Evolutionary conservation across 2,329 filamentous ascomycete genomes (phyloP).

Genomic region (Fusarium haematococcum): DNA sequence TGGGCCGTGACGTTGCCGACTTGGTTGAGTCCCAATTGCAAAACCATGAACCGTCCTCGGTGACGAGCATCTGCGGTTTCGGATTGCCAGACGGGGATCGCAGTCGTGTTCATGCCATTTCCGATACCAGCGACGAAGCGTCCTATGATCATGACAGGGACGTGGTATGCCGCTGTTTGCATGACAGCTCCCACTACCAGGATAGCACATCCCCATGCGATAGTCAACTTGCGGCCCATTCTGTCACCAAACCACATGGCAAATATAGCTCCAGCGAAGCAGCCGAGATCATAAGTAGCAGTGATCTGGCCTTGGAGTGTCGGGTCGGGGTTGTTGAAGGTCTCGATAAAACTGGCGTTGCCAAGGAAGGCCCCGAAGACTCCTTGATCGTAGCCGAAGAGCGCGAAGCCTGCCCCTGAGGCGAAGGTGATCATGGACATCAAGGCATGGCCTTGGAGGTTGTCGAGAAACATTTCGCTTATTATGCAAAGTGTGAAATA

Average conservation of each 20-base stretch:
- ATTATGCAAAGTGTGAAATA: too few species aligned
- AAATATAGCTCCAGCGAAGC: slow-evolving; percentile 14
- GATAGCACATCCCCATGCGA: slow-evolving; percentile 7
- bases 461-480: background rate
- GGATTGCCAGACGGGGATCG: slow-evolving; percentile 52
- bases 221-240: slow-evolving; percentile 2
- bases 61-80: slow-evolving; percentile 49
- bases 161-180: slow-evolving; percentile 23
- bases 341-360: background rate
- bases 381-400: slow-evolving; percentile 7
- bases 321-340: background rate
- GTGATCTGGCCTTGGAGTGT: slow-evolving; percentile 4
- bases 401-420: background rate
- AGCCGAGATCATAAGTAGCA: slow-evolving; percentile 20
- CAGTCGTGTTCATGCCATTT: slow-evolving; percentile 56
- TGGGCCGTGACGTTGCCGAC: slow-evolving; percentile 50
- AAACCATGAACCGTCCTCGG: slow-evolving; percentile 13
- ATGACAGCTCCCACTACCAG: slow-evolving; percentile 13
- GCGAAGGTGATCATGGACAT: background rate
- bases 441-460: background rate
- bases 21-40: slow-evolving; percentile 41
- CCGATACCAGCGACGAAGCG: slow-evolving; percentile 53
- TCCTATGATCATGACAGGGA: slow-evolving; percentile 45
- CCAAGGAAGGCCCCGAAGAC: slow-evolving; percentile 6
- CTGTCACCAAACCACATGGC: slow-evolving; percentile 12